Base-by-base conservation (phyloP, 305 asterid genomes). In the Fraxinus albicans region DNA sequence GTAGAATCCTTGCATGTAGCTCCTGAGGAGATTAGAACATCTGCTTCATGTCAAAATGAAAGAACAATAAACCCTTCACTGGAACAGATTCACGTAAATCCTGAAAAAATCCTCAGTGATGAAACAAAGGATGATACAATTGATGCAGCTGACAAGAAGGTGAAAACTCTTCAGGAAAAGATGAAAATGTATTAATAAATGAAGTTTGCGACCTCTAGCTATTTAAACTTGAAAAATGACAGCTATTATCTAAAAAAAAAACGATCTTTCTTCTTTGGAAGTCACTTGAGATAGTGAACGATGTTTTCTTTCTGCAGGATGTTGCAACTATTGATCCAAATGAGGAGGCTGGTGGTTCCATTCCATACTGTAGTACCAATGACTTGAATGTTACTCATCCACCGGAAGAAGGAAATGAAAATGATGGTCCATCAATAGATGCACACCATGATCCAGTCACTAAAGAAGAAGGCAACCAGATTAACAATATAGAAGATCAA, bases 1-100 rank as follows among this genome's bases (percentile, higher is more conserved):
- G 79, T 33, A 44, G 89, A 88, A 83, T 72, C 88, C 81, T 65
- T 86, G 84, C 82, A 67, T 76, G 85, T 58, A 74, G 81, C 72
- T 33, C 47, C 86, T 21, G 87, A 79, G 82, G 80, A 78, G 70
- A 77, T 44, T 63, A 35, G 74, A 40, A 84, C 74, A 36, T 33
- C 90, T 42, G 44, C 55, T 60, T 79, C 80, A 47, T n/a, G 81
- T 79, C 86, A 86, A 87, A 82, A 81, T 63, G 82, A 7, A 38
- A 60, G 77, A 53, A 31, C 67, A 82, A 82, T 67, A 85, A 77
- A 85, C 82, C 73, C 79, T 40, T 27, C 36, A 13, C 78, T 65
- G 55, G 83, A 73, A 65, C 86, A 80, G 76, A 79, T 42, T 34
- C 53, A 63, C 21, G 78, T 79, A 72, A 76, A 75, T 84, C 79